phyloP scores from a whole-genome alignment of 78 protist species.

The Anaeramoeba flamelloides region DNA sequence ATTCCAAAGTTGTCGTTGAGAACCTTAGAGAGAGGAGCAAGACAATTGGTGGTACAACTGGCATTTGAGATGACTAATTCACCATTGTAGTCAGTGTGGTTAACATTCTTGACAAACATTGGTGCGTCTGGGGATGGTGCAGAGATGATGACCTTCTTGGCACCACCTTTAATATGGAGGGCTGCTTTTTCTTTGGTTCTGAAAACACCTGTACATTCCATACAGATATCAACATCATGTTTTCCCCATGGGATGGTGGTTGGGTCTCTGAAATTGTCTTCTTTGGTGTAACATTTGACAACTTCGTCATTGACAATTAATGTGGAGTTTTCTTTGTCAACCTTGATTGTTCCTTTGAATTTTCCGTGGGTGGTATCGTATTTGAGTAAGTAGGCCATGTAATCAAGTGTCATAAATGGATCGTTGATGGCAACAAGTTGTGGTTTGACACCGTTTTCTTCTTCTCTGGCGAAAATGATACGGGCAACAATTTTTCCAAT shows the following conservation, averaged over 20 bases:
- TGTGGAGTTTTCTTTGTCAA: constrained; percentile 29
- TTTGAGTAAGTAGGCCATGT: constrained; percentile 68
- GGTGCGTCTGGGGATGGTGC: constrained; percentile 86
- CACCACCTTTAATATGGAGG: constrained; percentile 45
- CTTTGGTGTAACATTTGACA: constrained; percentile 35
- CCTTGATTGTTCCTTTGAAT: constrained; percentile 59
- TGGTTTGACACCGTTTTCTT: constrained; percentile 11
- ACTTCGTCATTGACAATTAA: constrained; percentile 64
- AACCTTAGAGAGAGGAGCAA: constrained; percentile 91
- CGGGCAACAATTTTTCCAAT: constrained; percentile 91
- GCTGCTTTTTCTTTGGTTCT: constrained; percentile 50
- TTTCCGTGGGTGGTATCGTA: constrained; percentile 90
- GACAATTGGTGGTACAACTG: constrained; percentile 99
- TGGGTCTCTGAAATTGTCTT: constrained; percentile 45
- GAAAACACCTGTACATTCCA: constrained; percentile 98
- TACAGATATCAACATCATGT: constrained; percentile 52
- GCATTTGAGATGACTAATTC: constrained; percentile 75
- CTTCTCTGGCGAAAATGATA: constrained; percentile 22
- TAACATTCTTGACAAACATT: constrained; percentile 95
- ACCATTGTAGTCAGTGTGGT: constrained; percentile 56
- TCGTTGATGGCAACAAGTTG: constrained; percentile 90
- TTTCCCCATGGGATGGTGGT: constrained; percentile 30
- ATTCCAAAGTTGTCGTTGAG: constrained; percentile 85
- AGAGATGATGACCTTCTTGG: constrained; percentile 92
- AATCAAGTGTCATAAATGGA: constrained; percentile 71